Evolutionary conservation across 371 early-diverging fungal species (phyloP).

Genomic region (Mucor velutinosus): DNA sequence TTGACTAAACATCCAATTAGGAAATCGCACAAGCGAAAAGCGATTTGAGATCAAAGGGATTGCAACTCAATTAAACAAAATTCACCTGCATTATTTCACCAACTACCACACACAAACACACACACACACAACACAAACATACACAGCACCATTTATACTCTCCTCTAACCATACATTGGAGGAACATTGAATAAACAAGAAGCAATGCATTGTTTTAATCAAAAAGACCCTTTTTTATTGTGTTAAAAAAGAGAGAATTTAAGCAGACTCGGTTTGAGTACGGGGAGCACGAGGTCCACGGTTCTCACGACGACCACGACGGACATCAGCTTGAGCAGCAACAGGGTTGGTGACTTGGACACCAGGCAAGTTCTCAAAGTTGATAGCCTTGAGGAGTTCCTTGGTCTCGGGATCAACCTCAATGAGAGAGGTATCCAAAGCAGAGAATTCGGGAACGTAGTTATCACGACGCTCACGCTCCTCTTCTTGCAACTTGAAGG

Average conservation of each 20-base stretch:
- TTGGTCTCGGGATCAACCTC: slow-evolving; percentile 96
- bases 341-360: slow-evolving; percentile 62
- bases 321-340: slow-evolving; percentile 38
- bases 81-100: not conserved
- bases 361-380: slow-evolving; percentile 85
- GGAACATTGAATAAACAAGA: not conserved
- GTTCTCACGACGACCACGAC: slow-evolving; percentile 35
- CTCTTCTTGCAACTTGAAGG: slow-evolving; percentile 99
- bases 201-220: not conserved
- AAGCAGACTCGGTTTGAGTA: slow-evolving; percentile 15
- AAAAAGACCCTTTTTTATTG: not conserved
- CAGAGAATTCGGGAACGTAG: slow-evolving; percentile 99
- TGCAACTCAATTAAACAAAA: slow-evolving; percentile 27
- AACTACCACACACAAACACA: not conserved
- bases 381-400: slow-evolving; percentile 91
- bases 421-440: slow-evolving; percentile 91
- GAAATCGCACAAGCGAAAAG: slow-evolving; percentile 68
- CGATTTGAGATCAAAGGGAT: slow-evolving; percentile 64
- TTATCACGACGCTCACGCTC: slow-evolving; percentile 99
- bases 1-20: slow-evolving; percentile 30
- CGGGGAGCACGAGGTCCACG: slow-evolving; percentile 35
- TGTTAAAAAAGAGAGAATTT: slow-evolving; percentile 6
- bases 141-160: not conserved
- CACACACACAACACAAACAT: not conserved
- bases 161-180: too few relatives aligned